A percentile compares a stretch with the other conserved stretches of the same genome.
phyloP scores from a whole-genome alignment of 2,329 filamentous ascomycete genomes.

The Rutstroemia sp. region DNA sequence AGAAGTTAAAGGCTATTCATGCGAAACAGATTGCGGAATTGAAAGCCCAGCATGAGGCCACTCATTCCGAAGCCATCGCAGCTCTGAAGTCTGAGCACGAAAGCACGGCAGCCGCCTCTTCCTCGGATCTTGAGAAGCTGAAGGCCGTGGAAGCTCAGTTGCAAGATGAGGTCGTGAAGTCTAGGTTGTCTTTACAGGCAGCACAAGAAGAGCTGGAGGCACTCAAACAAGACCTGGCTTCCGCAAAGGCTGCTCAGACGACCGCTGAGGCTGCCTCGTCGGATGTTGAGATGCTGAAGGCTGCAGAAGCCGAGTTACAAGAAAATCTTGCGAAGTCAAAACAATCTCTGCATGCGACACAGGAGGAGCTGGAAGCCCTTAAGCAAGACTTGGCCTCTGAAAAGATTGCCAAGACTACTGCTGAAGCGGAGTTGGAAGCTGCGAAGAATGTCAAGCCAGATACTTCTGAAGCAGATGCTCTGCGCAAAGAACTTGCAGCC shows the following conservation, averaged over 20 bases:
- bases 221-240: slow-evolving; percentile 27
- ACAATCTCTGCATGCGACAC: slow-evolving; percentile 33
- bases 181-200: slow-evolving; percentile 30
- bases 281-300: slow-evolving; percentile 26
- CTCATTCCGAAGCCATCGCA: slow-evolving; percentile 37
- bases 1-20: slow-evolving; percentile 47
- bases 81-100: slow-evolving; percentile 38
- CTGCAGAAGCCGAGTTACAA: slow-evolving; percentile 33
- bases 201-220: slow-evolving; percentile 23
- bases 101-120: slow-evolving; percentile 31
- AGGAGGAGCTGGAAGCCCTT: slow-evolving; percentile 2
- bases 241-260: slow-evolving; percentile 39
- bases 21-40: slow-evolving; percentile 35
- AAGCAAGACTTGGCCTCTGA: slow-evolving; percentile 32
- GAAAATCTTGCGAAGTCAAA: slow-evolving; percentile 40
- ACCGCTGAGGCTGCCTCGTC: slow-evolving; percentile 32
- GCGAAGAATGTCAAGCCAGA: slow-evolving; percentile 48
- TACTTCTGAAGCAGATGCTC: slow-evolving; percentile 44
- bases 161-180: slow-evolving; percentile 38
- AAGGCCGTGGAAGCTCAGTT: slow-evolving; percentile 34
- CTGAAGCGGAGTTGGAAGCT: slow-evolving; percentile 51
- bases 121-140: slow-evolving; percentile 17
- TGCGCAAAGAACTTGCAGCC: slow-evolving; percentile 42
- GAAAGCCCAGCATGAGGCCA: slow-evolving; percentile 36
- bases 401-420: slow-evolving; percentile 35